Base-by-base conservation (phyloP, 139 green algal species). In the Eudorina sp. region DNA sequence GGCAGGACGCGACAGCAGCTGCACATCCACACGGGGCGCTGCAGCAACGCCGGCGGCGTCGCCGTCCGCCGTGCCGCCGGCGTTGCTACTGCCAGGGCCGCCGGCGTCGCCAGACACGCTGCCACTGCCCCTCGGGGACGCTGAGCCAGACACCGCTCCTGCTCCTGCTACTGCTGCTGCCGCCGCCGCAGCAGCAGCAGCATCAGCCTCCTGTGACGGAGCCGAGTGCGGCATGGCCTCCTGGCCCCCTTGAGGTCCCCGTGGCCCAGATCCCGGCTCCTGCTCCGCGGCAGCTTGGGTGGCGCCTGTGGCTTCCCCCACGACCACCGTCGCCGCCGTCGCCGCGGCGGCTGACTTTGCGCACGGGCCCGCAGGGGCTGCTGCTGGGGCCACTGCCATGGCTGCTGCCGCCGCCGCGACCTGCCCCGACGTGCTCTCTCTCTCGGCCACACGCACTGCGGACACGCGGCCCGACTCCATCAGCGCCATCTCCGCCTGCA, bases 401-500 rank as follows among this genome's bases (percentile, higher is more conserved):
- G 6, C 40, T 80, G 9, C 72, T 80, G 40, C 72, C 3, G 72
- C 72, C 19, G 66, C 66, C 11, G 64, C 19, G 16, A n/a, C 19
- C n/a, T 46, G 64, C 16, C n/a, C 64, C 34, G 64, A 38, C 27
- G 21, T 34, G n/a, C n/a, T n/a, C n/a, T n/a, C 3, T 4, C 25
- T 23, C 3, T 48, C 1, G 31, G 75, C 51, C 31, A 23, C 51
- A 19, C 18, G 25, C 3, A 40, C 51, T 11, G 34, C 31, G 25
- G 18, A 16, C 34, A 36, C 77, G 36, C 77, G 53, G 40, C 77
- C 77, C 27, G 77, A 72, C 36, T 84, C 77, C 53, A 84, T 34
- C 18, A 84, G 25, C 4, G 77, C 40, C 77, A 84, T 53, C 4
- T 84, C 77, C 31, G 62, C 53, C 16, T 36, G 36, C 36, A 84